These are phyloP conservation scores for Anaeromyces robustus DNA, from an alignment of 192 early-diverging fungal genomes.

Conservation along the genomic window DNA sequence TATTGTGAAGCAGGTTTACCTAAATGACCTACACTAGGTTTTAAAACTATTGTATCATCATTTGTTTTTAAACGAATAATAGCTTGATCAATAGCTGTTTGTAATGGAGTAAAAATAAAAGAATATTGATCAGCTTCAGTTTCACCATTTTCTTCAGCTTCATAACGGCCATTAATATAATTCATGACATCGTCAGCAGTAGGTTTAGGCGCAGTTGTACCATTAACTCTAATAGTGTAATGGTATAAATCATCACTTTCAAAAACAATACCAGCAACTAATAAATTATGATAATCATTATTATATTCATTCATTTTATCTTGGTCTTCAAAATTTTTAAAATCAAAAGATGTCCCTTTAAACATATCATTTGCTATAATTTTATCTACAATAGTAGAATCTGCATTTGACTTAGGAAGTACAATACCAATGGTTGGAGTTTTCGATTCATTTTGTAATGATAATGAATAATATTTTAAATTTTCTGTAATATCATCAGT, in stretches of 20 bases:
- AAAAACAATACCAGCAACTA: not conserved
- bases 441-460: not conserved
- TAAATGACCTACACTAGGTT: not conserved
- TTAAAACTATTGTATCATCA: not conserved
- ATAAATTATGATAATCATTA: not conserved
- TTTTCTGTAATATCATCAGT: not conserved
- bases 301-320: not conserved
- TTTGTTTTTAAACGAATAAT: not conserved
- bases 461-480: not conserved
- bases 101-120: not conserved
- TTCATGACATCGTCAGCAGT: not conserved
- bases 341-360: not conserved
- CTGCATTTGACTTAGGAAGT: not conserved
- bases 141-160: not conserved
- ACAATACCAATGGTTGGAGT: not conserved
- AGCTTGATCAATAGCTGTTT: not conserved
- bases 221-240: not conserved
- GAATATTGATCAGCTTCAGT: not conserved
- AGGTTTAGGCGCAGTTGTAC: not conserved
- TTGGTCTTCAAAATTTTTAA: not conserved
- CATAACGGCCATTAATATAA: not conserved
- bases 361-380: not conserved
- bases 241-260: not conserved
- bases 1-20: not conserved
- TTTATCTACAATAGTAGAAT: not conserved